Evolutionary conservation across 208 protist genomes (phyloP), one percentile per base, ranked within the genome.

Genomic region (Trypanosoma brucei): DNA sequence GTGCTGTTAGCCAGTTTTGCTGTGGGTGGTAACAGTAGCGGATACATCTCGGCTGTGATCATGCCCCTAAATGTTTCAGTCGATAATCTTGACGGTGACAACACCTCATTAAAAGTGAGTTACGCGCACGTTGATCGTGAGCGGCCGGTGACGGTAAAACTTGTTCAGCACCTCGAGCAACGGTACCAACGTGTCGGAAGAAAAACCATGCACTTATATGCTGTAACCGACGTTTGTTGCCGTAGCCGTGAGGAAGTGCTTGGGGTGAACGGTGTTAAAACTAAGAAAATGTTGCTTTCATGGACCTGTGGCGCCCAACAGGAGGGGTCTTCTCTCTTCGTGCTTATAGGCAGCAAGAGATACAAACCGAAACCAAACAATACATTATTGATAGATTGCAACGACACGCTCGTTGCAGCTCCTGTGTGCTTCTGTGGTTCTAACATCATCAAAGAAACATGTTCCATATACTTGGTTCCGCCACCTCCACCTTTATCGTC

Each of bases 141-240:
- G 2, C 63, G 55, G 5, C 63, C 63, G n/a, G 13, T 68, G 8
- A 45, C 58, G 48, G 35, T 68, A 14, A 39, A n/a, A 11, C 7
- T 63, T 36, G 39, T 35, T 36, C 22, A 54, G 4, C 46, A 69
- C 3, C 56, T 52, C 45, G 35, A 42, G 9, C 37, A 38, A 2
- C 0, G 35, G n/a, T 38, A 42, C 11, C 36, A 66, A 0, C 52
- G 22, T 33, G 31, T 72, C 1, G 22, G 49, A 30, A 66, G 59
- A 33, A 52, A 38, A 36, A 13, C 52, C 6, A 62, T 37, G 13
- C 4, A 45, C 6, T 33, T 65, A 1, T 66, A 49, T 42, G 67
- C 59, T 8, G 55, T 72, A 54, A 72, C 67, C 11, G 48, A 67
- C 40, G 37, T 72, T 7, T 33, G 59, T 5, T 72, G 59, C 52